A percentile compares a stretch with the other conserved stretches of the same genome.
Conservation (phyloP, 176 grass and related monocot genomes). For the Cenchrus purpureus region DNA sequence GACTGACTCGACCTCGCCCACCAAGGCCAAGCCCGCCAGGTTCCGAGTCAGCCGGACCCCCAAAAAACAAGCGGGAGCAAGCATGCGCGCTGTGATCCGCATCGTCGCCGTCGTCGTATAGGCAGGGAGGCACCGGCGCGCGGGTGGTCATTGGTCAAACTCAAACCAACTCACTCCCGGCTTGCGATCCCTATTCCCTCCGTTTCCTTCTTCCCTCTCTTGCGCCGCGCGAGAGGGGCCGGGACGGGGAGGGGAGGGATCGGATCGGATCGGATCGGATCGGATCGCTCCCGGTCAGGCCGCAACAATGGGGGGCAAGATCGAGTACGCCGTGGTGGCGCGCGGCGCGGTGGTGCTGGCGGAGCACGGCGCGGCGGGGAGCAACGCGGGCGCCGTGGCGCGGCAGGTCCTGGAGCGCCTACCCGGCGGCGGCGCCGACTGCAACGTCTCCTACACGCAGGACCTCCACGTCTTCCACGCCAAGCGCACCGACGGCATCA, state of each 20-base stretch:
- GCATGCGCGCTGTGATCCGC: too few species aligned
- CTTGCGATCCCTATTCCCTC: too few species aligned
- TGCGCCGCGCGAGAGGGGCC: background rate
- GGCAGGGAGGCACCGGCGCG: too few species aligned
- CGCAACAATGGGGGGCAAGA: constrained; percentile 40
- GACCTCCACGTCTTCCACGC: constrained; percentile 77
- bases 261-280: background rate
- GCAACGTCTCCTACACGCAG: constrained; percentile 88
- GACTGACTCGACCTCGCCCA: too few species aligned
- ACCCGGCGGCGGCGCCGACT: constrained; percentile 46
- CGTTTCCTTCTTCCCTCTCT: background rate
- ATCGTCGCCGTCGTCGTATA: too few species aligned
- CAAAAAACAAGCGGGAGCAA: too few species aligned
- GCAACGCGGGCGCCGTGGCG: constrained; percentile 66
- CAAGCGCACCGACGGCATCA: constrained; percentile 77
- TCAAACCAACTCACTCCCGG: too few species aligned
- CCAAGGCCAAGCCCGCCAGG: too few species aligned
- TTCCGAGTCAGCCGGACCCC: too few species aligned
- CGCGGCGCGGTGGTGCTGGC: constrained; percentile 71
- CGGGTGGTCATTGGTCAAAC: too few species aligned
- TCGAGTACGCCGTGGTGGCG: constrained; percentile 81
- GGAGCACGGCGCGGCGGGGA: constrained; percentile 56
- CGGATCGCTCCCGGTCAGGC: background rate
- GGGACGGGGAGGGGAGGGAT: background rate
- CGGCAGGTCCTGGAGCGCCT: constrained; percentile 80